These are phyloP conservation scores for Raddia distichophylla DNA, from an alignment of 176 grass and related monocot genomes.

Conservation along the genomic window DNA sequence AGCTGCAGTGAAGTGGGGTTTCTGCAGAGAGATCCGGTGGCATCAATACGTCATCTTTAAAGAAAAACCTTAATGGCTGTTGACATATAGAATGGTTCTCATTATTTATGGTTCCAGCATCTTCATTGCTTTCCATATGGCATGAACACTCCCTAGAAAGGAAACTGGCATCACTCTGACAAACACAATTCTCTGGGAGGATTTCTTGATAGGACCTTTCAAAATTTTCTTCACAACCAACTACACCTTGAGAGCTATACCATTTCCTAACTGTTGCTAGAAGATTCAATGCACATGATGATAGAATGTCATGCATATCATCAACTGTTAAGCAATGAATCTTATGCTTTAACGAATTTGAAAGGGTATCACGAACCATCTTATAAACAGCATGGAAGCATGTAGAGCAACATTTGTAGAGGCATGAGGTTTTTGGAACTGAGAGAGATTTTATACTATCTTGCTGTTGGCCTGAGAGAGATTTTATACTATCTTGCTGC, in stretches of 20 bases:
- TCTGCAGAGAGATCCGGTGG: constrained; percentile 51
- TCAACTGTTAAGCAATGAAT: constrained; percentile 56
- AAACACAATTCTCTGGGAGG: constrained; percentile 50
- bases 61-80: constrained; percentile 60
- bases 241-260: constrained; percentile 52
- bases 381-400: constrained; percentile 67
- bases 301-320: constrained; percentile 85
- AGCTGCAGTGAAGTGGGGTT: constrained; percentile 66
- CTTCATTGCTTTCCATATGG: constrained; percentile 55
- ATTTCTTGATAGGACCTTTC: constrained; percentile 26
- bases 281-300: constrained; percentile 69
- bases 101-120: constrained; percentile 40
- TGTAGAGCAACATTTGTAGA: constrained; percentile 69
- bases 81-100: constrained; percentile 39
- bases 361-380: constrained; percentile 61
- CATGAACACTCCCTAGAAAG: constrained; percentile 64
- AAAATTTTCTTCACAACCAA: constrained; percentile 38
- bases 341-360: constrained; percentile 54
- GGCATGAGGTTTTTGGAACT: constrained; percentile 54
- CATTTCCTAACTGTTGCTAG: constrained; percentile 58
- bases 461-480: constrained; percentile 21
- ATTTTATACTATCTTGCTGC: constrained; percentile 19
- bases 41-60: constrained; percentile 87
- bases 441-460: constrained; percentile 29
- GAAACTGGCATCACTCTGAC: constrained; percentile 39